phyloP scores from a whole-genome alignment of 352 stramenopile species.

The Aphanomyces astaci region DNA sequence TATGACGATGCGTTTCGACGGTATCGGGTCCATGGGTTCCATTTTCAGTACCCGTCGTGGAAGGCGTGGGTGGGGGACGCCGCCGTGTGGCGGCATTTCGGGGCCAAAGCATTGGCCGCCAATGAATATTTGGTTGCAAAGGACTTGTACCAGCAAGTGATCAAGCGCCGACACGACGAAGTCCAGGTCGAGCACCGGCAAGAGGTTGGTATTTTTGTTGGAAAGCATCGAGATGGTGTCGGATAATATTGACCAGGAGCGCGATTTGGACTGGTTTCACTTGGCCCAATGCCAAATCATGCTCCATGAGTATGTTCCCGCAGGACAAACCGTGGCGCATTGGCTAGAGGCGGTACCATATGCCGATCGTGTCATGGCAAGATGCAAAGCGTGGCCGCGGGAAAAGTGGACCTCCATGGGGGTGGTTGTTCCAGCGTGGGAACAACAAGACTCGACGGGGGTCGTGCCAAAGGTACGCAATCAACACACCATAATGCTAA shows the following conservation, averaged over 20 bases:
- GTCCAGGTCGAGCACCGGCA: constrained; percentile 30
- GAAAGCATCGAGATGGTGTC: not conserved
- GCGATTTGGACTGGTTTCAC: constrained; percentile 45
- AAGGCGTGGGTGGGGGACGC: constrained; percentile 46
- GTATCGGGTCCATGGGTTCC: constrained; percentile 29
- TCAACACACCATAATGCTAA: too few species aligned
- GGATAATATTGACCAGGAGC: constrained; percentile 12
- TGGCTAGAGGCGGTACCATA: constrained; percentile 9
- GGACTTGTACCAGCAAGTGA: constrained; percentile 54
- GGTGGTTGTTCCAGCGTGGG: not conserved
- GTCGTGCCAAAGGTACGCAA: not conserved
- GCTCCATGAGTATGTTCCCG: constrained; percentile 37
- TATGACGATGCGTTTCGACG: constrained; percentile 65
- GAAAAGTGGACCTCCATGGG: not conserved
- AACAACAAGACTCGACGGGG: not conserved
- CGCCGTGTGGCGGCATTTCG: constrained; percentile 44
- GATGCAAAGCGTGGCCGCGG: not conserved
- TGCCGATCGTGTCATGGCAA: not conserved
- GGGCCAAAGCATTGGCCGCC: constrained; percentile 40
- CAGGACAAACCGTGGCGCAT: constrained; percentile 26
- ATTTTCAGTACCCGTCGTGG: constrained; percentile 34
- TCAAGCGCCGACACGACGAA: constrained; percentile 40
- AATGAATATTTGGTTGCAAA: constrained; percentile 49
- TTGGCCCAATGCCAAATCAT: constrained; percentile 39
- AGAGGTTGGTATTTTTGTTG: constrained; percentile 26